Conservation (phyloP, 306 rosid genomes). For the Cicer pinnatifidum region DNA sequence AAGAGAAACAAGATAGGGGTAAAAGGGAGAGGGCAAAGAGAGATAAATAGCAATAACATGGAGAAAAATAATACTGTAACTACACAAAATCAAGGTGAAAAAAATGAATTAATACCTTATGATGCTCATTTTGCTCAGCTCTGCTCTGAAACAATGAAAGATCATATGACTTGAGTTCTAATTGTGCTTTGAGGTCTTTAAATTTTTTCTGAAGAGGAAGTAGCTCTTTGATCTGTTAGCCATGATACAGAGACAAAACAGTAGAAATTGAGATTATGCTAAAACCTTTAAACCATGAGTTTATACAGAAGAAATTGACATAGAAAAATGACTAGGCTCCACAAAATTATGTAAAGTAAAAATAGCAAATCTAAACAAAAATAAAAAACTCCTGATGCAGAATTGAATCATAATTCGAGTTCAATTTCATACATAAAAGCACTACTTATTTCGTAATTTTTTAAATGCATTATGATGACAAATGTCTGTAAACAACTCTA, state of each 20-base stretch:
- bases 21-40: conserved; percentile 27
- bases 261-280: conserved; percentile 32
- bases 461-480: background rate
- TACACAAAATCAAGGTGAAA: conserved; percentile 23
- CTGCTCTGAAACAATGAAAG: conserved; percentile 84
- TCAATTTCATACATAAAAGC: conserved; percentile 28
- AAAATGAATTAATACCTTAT: conserved; percentile 69
- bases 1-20: conserved; percentile 36
- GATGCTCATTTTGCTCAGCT: conserved; percentile 96
- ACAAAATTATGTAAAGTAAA: conserved; percentile 20
- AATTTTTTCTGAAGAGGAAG: conserved; percentile 80
- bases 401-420: conserved; percentile 2
- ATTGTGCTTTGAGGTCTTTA: conserved; percentile 68
- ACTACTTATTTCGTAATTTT: background rate
- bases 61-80: conserved; percentile 14
- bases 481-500: background rate
- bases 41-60: conserved; percentile 10
- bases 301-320: conserved; percentile 2
- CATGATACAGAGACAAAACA: conserved; percentile 41
- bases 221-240: conserved; percentile 71
- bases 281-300: conserved; percentile 6
- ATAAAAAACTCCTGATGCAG: conserved; percentile 12
- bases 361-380: background rate
- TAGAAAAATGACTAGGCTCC: conserved; percentile 10
- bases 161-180: conserved; percentile 82